These are phyloP conservation scores for Termitomyces heimii DNA, from an alignment of 768 basidiomycete genomes.

Conservation along the genomic window DNA sequence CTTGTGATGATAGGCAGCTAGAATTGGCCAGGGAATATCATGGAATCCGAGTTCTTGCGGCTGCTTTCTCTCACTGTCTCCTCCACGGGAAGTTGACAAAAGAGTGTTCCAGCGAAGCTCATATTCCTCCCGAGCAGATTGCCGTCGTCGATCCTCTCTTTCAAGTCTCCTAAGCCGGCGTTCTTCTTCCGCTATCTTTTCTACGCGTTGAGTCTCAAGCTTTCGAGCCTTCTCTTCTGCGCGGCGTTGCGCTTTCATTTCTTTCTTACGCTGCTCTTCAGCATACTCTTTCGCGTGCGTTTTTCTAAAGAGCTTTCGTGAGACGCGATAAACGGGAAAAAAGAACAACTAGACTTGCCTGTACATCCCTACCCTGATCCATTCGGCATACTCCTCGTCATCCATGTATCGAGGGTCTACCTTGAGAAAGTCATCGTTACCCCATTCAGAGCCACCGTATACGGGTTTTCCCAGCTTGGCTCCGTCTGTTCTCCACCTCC, in stretches of 20 bases:
- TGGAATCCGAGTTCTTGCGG: conserved; percentile 32
- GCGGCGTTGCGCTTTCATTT: conserved; percentile 43
- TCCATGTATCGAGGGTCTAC: conserved; percentile 53
- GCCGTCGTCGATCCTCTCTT: conserved; percentile 35
- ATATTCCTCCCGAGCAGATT: conserved; percentile 46
- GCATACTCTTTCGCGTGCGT: conserved; percentile 63
- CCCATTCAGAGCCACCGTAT: conserved; percentile 13
- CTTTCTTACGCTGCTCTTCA: conserved; percentile 52
- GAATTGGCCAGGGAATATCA: conserved; percentile 75
- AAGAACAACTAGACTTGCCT: conserved; percentile 26
- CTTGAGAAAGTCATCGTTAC: conserved; percentile 33
- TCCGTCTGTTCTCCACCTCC: conserved; percentile 48
- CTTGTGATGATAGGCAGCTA: conserved; percentile 25
- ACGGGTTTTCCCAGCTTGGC: conserved; percentile 18
- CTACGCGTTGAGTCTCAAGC: conserved; percentile 46
- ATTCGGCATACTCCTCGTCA: conserved; percentile 86
- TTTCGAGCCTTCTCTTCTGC: conserved; percentile 49
- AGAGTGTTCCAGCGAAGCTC: conserved; percentile 53
- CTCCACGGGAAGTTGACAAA: conserved; percentile 24
- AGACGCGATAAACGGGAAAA: background rate
- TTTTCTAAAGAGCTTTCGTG: conserved; percentile 34
- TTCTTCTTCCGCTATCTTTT: conserved; percentile 47
- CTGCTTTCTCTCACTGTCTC: conserved; percentile 12
- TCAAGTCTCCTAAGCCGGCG: conserved; percentile 42
- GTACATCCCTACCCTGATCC: conserved; percentile 85